Evolutionary conservation across 2,329 filamentous ascomycete species (phyloP), one percentile per base, ranked within the genome.

Genomic region (Beauveria asiatica): DNA sequence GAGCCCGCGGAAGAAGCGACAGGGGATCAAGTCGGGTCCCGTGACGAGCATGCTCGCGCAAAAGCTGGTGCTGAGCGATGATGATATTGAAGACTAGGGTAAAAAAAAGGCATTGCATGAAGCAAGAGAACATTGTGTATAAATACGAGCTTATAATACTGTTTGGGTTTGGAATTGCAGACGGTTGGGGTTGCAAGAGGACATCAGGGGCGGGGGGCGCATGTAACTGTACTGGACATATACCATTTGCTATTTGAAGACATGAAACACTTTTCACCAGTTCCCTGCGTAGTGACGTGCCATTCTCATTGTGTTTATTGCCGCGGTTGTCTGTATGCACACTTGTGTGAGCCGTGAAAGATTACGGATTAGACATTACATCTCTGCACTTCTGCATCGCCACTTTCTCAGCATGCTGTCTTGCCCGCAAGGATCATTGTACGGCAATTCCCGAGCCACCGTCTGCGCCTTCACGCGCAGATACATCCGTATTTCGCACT

Each of bases 51-150:
- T 81, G 64, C 75, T 79, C 46, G 80, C 85, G 63, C 83, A 86
- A 70, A 88, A 87, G 67, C 74, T 92, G 64, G 83, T 90, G 49
- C 74, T 93, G 45, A 90, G 86, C 66, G 90, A 94, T 68, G 90
- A 94, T 73, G 90, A 94, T 76, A 93, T 94, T 69, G 88, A 92
- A 71, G 89, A 92, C 67, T 76, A 60, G 57, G n/a, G n/a, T n/a
- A 27, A 30, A 53, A 23, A 17, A 51, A 52, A 33, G 76, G 3
- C 5, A 16, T 41, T 13, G 13, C n/a, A 21, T 37, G 9, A 82
- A 17, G 25, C 10, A 50, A 50, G n/a, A 27, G 17, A 49, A 49
- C n/a, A 21, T n/a, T 41, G 39, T 55, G 52, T 58, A 56, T 33
- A 59, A 54, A 27, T 45, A 60, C 21, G 50, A 54, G 42, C 33